Evolutionary conservation across 805 yeast species (phyloP).

Genomic region (Ogataea neopini): DNA sequence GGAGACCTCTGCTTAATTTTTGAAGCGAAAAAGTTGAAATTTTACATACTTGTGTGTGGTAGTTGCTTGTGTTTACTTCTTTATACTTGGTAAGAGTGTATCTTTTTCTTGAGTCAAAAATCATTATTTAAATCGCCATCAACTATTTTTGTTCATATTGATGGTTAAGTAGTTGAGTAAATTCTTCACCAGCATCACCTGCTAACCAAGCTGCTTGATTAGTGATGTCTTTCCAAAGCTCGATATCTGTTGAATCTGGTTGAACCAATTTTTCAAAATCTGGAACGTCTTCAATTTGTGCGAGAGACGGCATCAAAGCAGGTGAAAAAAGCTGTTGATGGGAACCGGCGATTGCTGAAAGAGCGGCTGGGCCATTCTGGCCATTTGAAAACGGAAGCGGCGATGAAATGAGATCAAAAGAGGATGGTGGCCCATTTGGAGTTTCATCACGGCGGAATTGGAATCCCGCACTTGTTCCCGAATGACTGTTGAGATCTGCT

Average conservation of each 20-base stretch:
- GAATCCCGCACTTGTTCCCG: conserved; percentile 16
- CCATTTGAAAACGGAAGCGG: not conserved
- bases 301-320: conserved; percentile 32
- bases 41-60: conserved; percentile 9
- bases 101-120: not conserved
- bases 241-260: conserved; percentile 44
- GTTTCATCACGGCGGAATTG: conserved; percentile 7
- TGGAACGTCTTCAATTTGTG: conserved; percentile 36
- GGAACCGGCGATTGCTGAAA: not conserved
- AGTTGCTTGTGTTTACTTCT: conserved; percentile 10
- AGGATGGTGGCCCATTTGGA: not conserved
- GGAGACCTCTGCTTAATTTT: conserved; percentile 22
- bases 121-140: too few species aligned
- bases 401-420: not conserved
- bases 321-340: conserved; percentile 29
- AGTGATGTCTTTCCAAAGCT: conserved; percentile 77
- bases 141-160: not conserved
- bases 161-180: conserved; percentile 22
- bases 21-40: conserved; percentile 3
- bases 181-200: conserved; percentile 45
- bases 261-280: conserved; percentile 36
- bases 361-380: not conserved
- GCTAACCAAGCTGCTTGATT: conserved; percentile 74
- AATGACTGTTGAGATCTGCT: conserved; percentile 23
- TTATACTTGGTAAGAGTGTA: conserved; percentile 7